These are phyloP conservation scores for Pseudogymnoascus sp. DNA, from an alignment of 2,329 filamentous ascomycete genomes.

Conservation along the genomic window DNA sequence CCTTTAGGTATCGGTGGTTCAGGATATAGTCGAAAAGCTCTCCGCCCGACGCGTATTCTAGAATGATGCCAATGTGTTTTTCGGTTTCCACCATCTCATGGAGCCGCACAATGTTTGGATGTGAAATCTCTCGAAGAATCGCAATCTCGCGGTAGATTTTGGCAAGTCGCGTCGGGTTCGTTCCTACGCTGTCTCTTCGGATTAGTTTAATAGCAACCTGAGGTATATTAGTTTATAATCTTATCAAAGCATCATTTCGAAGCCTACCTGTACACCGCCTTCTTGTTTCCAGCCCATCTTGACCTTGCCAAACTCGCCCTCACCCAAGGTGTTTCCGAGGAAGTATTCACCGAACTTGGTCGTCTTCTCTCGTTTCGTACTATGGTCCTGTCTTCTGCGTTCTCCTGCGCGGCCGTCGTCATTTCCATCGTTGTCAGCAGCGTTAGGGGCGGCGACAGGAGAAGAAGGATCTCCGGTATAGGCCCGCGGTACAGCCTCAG, in stretches of 20 bases:
- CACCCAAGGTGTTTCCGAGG: constrained; percentile 88
- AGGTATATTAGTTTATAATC: not conserved
- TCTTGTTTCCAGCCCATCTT: constrained; percentile 98
- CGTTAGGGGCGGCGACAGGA: constrained; percentile 37
- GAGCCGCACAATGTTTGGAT: constrained; percentile 92
- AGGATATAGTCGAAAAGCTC: constrained; percentile 98
- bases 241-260: not conserved
- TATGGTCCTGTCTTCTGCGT: constrained; percentile 54
- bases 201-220: constrained; percentile 97
- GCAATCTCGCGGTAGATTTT: constrained; percentile 98
- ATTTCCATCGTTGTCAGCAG: constrained; percentile 42
- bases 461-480: constrained; percentile 19
- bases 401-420: constrained; percentile 36
- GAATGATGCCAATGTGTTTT: constrained; percentile 92
- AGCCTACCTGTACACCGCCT: constrained; percentile 68
- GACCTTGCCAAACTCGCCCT: constrained; percentile 98
- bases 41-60: constrained; percentile 95
- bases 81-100: constrained; percentile 99
- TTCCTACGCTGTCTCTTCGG: constrained; percentile 80
- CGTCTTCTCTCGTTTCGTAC: constrained; percentile 55
- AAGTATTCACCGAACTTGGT: constrained; percentile 95
- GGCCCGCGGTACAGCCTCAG: constrained; percentile 42
- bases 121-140: constrained; percentile 78
- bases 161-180: constrained; percentile 79
- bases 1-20: constrained; percentile 93